Conservation (phyloP, 2,329 filamentous ascomycete genomes). For the Ascochyta viciae-villosae region DNA sequence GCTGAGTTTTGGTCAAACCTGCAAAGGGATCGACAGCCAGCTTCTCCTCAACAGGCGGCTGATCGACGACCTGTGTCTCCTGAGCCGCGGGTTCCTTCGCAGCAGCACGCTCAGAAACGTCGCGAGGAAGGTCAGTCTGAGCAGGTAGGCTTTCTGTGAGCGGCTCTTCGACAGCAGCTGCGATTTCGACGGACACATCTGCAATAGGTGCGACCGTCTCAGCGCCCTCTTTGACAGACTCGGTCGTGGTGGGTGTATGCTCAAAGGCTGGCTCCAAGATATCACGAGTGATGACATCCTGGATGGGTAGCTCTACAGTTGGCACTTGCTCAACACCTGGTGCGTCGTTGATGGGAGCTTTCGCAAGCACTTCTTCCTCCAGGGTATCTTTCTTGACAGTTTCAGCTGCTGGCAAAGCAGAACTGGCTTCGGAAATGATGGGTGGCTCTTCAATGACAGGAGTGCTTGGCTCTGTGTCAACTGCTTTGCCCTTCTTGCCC, state of each 20-base stretch:
- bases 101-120: not conserved
- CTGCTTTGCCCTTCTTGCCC: conserved; percentile 24
- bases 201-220: not conserved
- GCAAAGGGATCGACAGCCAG: conserved; percentile 31
- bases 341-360: not conserved
- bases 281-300: conserved; percentile 2
- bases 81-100: not conserved
- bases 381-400: not conserved
- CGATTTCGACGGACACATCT: conserved; percentile 21
- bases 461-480: conserved; percentile 19
- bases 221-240: not conserved
- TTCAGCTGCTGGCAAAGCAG: not conserved
- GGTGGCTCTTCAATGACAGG: conserved; percentile 11
- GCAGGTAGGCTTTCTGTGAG: conserved; percentile 25
- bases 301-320: not conserved
- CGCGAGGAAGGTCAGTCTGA: not conserved
- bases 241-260: not conserved
- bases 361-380: not conserved
- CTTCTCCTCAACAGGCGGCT: not conserved
- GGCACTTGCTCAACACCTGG: not conserved
- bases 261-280: conserved; percentile 3
- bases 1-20: conserved; percentile 35
- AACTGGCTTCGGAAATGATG: not conserved
- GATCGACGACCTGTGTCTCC: not conserved
- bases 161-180: conserved; percentile 45